Conservation (phyloP, 1,284 basidiomycete species). For the Sanghuangporus weigelae region DNA sequence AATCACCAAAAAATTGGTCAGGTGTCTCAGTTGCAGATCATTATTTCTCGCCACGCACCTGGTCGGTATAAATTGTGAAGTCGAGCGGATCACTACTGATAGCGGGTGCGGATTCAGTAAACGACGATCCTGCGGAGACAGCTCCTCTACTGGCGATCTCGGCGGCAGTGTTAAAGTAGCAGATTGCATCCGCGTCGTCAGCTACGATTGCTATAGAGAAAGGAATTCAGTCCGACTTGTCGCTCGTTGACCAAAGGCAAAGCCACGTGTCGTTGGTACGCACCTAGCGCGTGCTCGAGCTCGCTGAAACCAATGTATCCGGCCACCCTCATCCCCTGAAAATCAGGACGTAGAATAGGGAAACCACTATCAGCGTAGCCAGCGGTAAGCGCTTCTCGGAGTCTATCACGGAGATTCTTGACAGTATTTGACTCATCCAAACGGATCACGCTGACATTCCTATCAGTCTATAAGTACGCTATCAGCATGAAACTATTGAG, state of each 20-base stretch:
- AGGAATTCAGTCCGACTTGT: constrained; percentile 19
- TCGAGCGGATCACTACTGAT: constrained; percentile 63
- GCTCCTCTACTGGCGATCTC: constrained; percentile 35
- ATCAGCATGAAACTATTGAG: background rate
- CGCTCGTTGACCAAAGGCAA: constrained; percentile 9
- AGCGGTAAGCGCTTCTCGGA: constrained; percentile 50
- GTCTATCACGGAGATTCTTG: constrained; percentile 59
- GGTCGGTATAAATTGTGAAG: constrained; percentile 86
- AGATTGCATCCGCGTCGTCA: constrained; percentile 60
- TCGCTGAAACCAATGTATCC: constrained; percentile 93
- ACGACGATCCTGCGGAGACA: constrained; percentile 56
- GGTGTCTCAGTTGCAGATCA: background rate
- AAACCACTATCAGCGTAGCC: constrained; percentile 85
- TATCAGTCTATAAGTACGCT: constrained; percentile 45
- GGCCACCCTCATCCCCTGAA: constrained; percentile 61
- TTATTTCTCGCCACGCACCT: constrained; percentile 42
- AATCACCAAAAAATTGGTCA: constrained; percentile 3
- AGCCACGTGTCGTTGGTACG: constrained; percentile 25
- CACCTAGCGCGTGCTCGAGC: constrained; percentile 90
- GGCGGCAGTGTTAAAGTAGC: constrained; percentile 58
- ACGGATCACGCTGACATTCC: constrained; percentile 60
- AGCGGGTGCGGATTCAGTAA: constrained; percentile 36
- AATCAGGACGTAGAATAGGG: constrained; percentile 65
- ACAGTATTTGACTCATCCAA: constrained; percentile 71
- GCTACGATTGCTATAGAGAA: constrained; percentile 59